These are phyloP conservation scores for Odontarrhena argentea DNA, from an alignment of 345 rosid species.

Conservation along the genomic window DNA sequence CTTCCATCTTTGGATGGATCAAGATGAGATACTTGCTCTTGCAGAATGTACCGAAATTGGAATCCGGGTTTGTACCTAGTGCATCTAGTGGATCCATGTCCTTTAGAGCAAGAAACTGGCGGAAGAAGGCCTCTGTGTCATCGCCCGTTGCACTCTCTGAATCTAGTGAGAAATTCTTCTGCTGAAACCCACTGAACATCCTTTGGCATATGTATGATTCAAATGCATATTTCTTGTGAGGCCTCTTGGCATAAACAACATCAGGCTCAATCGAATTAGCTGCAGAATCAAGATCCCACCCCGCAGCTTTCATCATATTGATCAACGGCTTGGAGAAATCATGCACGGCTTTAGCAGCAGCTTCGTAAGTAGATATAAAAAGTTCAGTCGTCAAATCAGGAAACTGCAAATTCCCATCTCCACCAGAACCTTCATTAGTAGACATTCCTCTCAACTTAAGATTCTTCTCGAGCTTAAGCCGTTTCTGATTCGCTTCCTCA, in stretches of 20 bases:
- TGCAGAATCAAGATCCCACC: slow-evolving; percentile 95
- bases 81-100: slow-evolving; percentile 77
- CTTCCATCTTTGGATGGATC: slow-evolving; percentile 86
- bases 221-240: slow-evolving; percentile 81
- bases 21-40: slow-evolving; percentile 63
- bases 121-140: slow-evolving; percentile 67
- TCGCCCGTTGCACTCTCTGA: slow-evolving; percentile 42
- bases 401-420: slow-evolving; percentile 45
- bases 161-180: slow-evolving; percentile 54
- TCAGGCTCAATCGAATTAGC: slow-evolving; percentile 70
- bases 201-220: slow-evolving; percentile 83
- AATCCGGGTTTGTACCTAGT: slow-evolving; percentile 76
- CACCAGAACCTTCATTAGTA: slow-evolving; percentile 56
- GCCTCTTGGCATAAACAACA: slow-evolving; percentile 77
- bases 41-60: slow-evolving; percentile 72
- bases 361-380: slow-evolving; percentile 59
- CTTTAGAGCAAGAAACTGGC: slow-evolving; percentile 61
- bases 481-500: slow-evolving; percentile 78
- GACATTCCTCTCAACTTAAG: slow-evolving; percentile 79
- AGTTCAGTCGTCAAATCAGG: slow-evolving; percentile 65
- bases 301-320: slow-evolving; percentile 93
- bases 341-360: slow-evolving; percentile 73
- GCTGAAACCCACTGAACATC: slow-evolving; percentile 82
- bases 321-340: slow-evolving; percentile 82
- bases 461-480: slow-evolving; percentile 73